These are phyloP conservation scores for Eimeria falciformis DNA, from an alignment of 169 alveolate species.

Conservation along the genomic window DNA sequence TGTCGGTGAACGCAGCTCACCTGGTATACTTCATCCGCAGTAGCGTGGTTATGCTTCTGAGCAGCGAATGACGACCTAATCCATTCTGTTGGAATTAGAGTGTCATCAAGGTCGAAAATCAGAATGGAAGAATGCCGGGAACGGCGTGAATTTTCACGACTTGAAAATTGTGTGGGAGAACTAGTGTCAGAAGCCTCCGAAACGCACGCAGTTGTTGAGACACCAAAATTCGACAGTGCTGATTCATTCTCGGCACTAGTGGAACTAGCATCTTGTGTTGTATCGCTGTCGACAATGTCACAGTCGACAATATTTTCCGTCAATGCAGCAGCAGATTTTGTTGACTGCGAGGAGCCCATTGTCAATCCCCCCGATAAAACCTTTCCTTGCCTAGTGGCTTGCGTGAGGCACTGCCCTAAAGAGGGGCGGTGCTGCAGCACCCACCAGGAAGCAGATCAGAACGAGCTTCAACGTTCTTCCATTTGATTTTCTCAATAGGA, in stretches of 20 bases:
- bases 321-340: constrained; percentile 21
- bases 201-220: constrained; percentile 28
- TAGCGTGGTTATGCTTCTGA: constrained; percentile 55
- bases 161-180: neutral
- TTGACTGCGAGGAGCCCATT: constrained; percentile 62
- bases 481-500: neutral
- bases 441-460: constrained; percentile 26
- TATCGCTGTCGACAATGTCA: constrained; percentile 35
- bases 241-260: constrained; percentile 68
- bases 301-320: neutral
- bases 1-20: constrained; percentile 42
- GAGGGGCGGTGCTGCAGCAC: constrained; percentile 59
- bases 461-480: constrained; percentile 50
- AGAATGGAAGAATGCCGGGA: constrained; percentile 75
- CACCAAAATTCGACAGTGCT: constrained; percentile 4
- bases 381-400: constrained; percentile 30
- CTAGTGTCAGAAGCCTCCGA: constrained; percentile 32
- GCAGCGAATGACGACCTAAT: constrained; percentile 79
- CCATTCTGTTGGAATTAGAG: constrained; percentile 90
- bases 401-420: constrained; percentile 43
- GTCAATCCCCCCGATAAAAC: neutral
- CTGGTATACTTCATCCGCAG: constrained; percentile 71
- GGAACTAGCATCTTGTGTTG: neutral
- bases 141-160: neutral
- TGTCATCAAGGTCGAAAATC: constrained; percentile 88